Evolutionary conservation across 176 grass and related monocot genomes (phyloP).

Genomic region (Avena eriantha): DNA sequence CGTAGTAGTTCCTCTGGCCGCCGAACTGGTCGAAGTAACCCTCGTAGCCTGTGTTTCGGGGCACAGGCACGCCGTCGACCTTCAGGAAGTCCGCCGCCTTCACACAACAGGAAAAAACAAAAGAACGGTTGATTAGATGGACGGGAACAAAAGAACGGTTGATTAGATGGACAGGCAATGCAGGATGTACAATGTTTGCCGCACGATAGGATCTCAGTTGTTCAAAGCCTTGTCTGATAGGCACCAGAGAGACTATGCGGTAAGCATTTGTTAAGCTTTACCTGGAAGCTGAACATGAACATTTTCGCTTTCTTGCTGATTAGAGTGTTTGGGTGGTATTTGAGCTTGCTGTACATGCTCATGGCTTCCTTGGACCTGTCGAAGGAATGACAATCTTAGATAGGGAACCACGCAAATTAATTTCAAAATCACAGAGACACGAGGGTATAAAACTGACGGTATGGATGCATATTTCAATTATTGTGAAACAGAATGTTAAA

Average conservation of each 20-base stretch:
- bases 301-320: slow-evolving; percentile 81
- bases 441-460: neutral
- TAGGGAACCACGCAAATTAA: neutral
- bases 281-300: slow-evolving; percentile 88
- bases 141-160: neutral
- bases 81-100: slow-evolving; percentile 97
- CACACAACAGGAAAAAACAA: neutral
- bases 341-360: slow-evolving; percentile 84
- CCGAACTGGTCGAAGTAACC: slow-evolving; percentile 80
- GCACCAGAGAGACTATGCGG: neutral
- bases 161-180: neutral
- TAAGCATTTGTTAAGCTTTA: slow-evolving; percentile 27
- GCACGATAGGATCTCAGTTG: neutral
- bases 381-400: slow-evolving; percentile 8
- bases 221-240: neutral
- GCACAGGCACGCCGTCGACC: slow-evolving; percentile 47
- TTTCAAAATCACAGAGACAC: neutral
- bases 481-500: neutral
- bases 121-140: neutral
- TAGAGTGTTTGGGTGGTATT: slow-evolving; percentile 73
- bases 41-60: slow-evolving; percentile 74
- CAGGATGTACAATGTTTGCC: neutral
- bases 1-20: slow-evolving; percentile 60
- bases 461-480: neutral
- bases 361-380: slow-evolving; percentile 85